These are phyloP conservation scores for Hortaea sp. DNA, from an alignment of 2,329 filamentous ascomycete genomes.

Conservation along the genomic window DNA sequence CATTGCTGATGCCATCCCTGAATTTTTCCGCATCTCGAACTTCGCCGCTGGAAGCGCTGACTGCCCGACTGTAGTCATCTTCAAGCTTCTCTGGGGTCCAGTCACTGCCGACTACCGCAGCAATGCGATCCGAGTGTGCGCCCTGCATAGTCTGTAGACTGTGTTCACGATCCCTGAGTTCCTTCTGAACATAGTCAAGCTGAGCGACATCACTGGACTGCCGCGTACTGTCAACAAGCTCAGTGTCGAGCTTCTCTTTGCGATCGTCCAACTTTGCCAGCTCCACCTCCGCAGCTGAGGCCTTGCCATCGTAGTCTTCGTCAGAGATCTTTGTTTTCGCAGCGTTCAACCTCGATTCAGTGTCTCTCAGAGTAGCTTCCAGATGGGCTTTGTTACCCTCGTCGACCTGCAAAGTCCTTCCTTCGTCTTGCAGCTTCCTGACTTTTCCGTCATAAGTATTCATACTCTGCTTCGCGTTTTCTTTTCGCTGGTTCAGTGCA, in stretches of 20 bases:
- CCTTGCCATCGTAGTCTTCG: conserved; percentile 59
- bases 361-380: conserved; percentile 61
- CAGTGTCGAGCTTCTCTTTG: conserved; percentile 61
- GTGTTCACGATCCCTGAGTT: conserved; percentile 61
- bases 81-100: conserved; percentile 68
- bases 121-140: conserved; percentile 64
- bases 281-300: conserved; percentile 55
- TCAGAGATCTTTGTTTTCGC: conserved; percentile 53
- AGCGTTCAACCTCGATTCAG: conserved; percentile 51
- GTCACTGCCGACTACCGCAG: conserved; percentile 49
- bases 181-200: conserved; percentile 72
- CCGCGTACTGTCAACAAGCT: conserved; percentile 73
- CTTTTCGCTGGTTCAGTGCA: conserved; percentile 62
- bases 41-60: conserved; percentile 48
- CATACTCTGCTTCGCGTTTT: conserved; percentile 63
- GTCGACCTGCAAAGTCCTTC: conserved; percentile 68
- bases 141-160: conserved; percentile 67
- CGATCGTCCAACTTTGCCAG: conserved; percentile 62
- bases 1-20: conserved; percentile 60
- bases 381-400: conserved; percentile 74
- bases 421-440: conserved; percentile 53
- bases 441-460: conserved; percentile 62
- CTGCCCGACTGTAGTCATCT: conserved; percentile 52
- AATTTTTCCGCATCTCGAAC: conserved; percentile 57
- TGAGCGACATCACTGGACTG: conserved; percentile 74